Evolutionary conservation across 441 rosid genomes (phyloP), one percentile per base, ranked within the genome.

Genomic region (Populus hybrid): DNA sequence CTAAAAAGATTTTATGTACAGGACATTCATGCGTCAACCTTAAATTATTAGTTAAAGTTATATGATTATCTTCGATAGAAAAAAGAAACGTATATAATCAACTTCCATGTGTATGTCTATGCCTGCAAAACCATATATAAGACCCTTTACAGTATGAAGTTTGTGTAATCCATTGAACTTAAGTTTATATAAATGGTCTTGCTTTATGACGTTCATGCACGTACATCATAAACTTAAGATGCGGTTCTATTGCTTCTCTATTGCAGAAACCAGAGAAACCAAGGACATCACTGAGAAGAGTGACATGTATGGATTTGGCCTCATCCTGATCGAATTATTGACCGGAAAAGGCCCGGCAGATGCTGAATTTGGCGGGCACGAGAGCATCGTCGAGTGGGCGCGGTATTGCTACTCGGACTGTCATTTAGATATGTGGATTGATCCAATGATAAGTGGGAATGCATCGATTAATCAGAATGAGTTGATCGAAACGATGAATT

Each of bases 321-420:
- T 92, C 38, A 67, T 95, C 57, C 91, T 95, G 3, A 86, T 95
- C 20, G 82, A 90, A 76, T 77, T 95, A 66, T 67, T 95, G 26
- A 93, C 95, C 36, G 95, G 97, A 40, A 93, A 89, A 84, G 66
- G 84, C 57, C 87, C 90, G 1, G 80, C 68, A 24, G 92, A 92
- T 74, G 77, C 83, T 7, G 99, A 90, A 69, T 86, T 88, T 20
- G 91, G 91, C 16, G 79, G 76, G 57, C 90, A 86, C 36, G 77
- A 74, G 59, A 88, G 82, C 85, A 78, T 93, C 4, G 88, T 91
- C 3, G 94, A 90, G 57, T 95, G 95, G 97, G 93, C 91, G 35
- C 80, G 87, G 21, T 84, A 90, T 75, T 90, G 97, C 87, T 93
- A 89, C 82, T 89, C 94, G 0, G 92, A 90, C 38, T 88, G 92